These are phyloP conservation scores for Arachis hypogaea DNA, from an alignment of 306 rosid species.

Conservation along the genomic window DNA sequence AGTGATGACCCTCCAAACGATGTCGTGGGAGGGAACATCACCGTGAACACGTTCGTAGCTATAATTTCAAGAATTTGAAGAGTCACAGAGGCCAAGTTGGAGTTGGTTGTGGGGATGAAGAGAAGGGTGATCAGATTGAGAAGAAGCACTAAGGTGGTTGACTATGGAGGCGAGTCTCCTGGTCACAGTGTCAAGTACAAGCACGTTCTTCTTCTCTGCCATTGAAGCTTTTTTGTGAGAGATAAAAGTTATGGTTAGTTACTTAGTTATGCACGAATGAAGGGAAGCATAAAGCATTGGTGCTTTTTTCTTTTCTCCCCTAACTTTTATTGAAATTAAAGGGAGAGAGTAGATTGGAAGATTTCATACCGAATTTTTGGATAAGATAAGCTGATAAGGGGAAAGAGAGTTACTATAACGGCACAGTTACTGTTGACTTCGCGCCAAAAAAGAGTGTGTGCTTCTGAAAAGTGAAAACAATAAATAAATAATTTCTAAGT, in stretches of 20 bases:
- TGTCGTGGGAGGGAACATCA: constrained; percentile 58
- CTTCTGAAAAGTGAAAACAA: no score
- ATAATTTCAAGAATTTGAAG: constrained; percentile 46
- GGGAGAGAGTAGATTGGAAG: background rate
- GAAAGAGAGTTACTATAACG: no score
- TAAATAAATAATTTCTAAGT: no score
- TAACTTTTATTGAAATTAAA: no score
- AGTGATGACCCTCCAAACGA: constrained; percentile 55
- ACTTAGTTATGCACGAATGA: background rate
- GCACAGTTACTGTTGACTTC: no score
- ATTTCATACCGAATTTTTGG: background rate
- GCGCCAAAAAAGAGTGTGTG: no score
- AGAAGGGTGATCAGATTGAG: background rate
- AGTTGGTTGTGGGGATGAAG: background rate
- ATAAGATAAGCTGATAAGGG: constrained; percentile 26
- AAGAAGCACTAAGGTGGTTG: constrained; percentile 54
- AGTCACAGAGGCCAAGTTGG: constrained; percentile 33
- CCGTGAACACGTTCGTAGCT: constrained; percentile 71
- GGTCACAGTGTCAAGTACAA: constrained; percentile 28
- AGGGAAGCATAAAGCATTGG: background rate
- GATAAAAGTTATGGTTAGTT: no score
- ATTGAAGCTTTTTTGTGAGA: background rate
- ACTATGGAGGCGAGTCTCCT: constrained; percentile 69
- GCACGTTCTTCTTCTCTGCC: constrained; percentile 47
- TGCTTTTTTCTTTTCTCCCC: no score